Evolutionary conservation across 345 rosid species (phyloP), one percentile per base, ranked within the genome.

Genomic region (Pugionium cornutum): DNA sequence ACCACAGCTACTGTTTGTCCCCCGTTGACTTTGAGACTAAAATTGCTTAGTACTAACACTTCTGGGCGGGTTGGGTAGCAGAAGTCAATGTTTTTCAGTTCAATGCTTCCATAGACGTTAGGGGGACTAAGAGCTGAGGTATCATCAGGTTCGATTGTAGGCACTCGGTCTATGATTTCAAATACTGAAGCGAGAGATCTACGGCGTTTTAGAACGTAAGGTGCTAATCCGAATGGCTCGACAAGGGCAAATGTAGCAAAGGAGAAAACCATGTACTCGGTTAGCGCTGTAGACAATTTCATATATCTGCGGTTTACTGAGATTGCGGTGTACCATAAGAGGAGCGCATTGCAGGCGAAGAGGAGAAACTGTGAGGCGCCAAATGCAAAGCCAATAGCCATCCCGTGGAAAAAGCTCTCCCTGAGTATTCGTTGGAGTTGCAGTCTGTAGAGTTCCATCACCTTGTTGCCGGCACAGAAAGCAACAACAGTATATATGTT

Each of bases 331-430:
- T 81, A 95, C 97, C 97, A 95, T 60, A 95, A 97, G 39, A 95
- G 96, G 69, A 95, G 91, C 26, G 97, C 97, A 72, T 95, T 95
- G 67, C 99, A 90, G 79, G 96, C 97, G 56, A 95, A 95, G 52
- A 95, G 99, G 69, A 95, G 99, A 76, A 91, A 95, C 81, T 95
- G 99, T 25, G 99, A 95, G 82, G 91, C 81, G 78, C 99, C 97
- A 83, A 95, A 95, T 30, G 87, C 97, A 51, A 91, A 95, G 65
- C 99, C 99, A 64, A 87, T 87, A 49, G 86, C 95, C 95, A 91
- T 79, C 73, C 98, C 98, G 30, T 89, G 98, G 64, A 87, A 64
- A 76, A 91, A 84, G 77, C 99, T 95, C 86, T 91, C 83, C 68
- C 53, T 81, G 69, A 91, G 82, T 80, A 91, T 95, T 68, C 80